Evolutionary conservation across 2,329 filamentous ascomycete genomes (phyloP), one percentile per base, ranked within the genome.

Genomic region (Exophiala aquamarina): DNA sequence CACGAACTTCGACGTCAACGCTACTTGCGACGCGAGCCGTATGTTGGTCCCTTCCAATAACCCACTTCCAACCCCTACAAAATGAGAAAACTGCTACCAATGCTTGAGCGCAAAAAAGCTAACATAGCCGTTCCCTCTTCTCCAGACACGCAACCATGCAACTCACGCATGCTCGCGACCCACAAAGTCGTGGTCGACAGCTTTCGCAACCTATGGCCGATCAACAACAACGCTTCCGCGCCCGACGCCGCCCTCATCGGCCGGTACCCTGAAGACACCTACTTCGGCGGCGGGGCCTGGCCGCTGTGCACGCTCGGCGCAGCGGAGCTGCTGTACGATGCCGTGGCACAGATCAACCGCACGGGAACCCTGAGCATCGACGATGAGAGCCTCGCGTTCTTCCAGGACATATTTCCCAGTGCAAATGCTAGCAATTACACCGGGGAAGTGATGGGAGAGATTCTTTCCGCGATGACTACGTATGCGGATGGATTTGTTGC

Each of bases 271-370:
- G 84, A 88, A 64, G 88, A 93, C 58, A 69, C 74, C 11, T 92
- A 91, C 66, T 86, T 83, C 66, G 81, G 80, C 49, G 87, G 87
- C 4, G 89, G 92, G 64, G 87, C 87, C 2, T 92, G 87, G 87
- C 87, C 89, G 59, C 74, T 91, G 7, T 77, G 78, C 55, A 91
- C 86, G 1, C 75, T 89, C 28, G 86, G 85, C 1, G 85, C 85
- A 0, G 88, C 87, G 11, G 88, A 93, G 64, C 81, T 87, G 63
- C 77, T 93, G 3, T 92, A 90, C 63, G 83, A 87, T 61, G 84
- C 87, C 1, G 63, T 89, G 3, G 82, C 84, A 54, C 81, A 85
- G 39, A 91, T 86, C 84, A 76, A 84, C 50, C 68, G 73, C 38
- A 66, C 73, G n/a, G 82, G 81, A 1, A 81, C 73, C 4, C 78